Base-by-base conservation (phyloP, 768 basidiomycete genomes). In the Gyrodon lividus region DNA sequence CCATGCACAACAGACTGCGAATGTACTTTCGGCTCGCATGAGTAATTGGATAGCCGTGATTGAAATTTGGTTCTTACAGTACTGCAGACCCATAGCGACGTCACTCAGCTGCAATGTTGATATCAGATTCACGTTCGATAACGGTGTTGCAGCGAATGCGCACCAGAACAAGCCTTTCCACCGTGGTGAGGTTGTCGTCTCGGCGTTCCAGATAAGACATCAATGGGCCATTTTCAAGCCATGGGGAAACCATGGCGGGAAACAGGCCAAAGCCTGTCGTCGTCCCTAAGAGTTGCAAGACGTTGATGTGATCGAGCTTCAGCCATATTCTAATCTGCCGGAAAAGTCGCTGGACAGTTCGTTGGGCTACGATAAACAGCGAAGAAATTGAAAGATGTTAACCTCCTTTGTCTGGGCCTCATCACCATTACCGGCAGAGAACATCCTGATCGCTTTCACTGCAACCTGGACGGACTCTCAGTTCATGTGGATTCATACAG, bases 241-340 rank as follows among this genome's bases (percentile, higher is more conserved):
- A 70, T 5, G 71, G 71, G 22, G 54, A 72, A 14, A 72, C 55
- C 66, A 70, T 70, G 1, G 71, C 67, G 5, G 53, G 40, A 43
- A 65, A 63, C 3, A 58, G 61, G 1, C 72, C 71, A 49, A 63
- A 72, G 24, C 48, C 62, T 1, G 17, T 49, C 20, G 64, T 55
- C 13, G 56, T 60, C 16, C 70, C 69, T 6, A 60, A 63, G 0
- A 71, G 54, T 14, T 66, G 66, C n/a, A 72, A 31, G 6, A 72
- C 42, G 24, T 72, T 72, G 17, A 20, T 42, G 49, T 72, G 70
- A 1, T 57, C 38, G 10, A 72, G 61, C 16, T 24, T 46, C 34
- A 60, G 41, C 70, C 70, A 72, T 6, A 70, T 47, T 9, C 49
- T 47, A 30, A 72, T 58, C 47, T 72, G 71, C 14, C 70, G 63